These are phyloP conservation scores for Bruguiera sexangula DNA, from an alignment of 345 rosid species.

Conservation along the genomic window DNA sequence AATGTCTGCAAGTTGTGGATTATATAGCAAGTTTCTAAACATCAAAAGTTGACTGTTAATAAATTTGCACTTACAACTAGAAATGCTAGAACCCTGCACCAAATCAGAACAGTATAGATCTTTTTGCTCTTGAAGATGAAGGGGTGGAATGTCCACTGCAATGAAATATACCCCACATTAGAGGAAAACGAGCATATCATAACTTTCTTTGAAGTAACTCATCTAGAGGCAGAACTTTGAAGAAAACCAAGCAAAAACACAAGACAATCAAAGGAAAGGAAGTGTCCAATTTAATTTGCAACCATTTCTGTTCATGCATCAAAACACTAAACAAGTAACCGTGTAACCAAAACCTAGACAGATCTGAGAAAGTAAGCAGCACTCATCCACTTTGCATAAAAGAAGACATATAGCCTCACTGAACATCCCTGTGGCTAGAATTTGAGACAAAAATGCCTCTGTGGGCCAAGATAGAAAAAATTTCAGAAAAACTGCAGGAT, in stretches of 20 bases:
- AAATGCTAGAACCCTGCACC: slow-evolving; percentile 98
- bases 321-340: not conserved
- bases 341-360: not conserved
- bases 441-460: too few relatives aligned
- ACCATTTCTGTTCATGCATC: not conserved
- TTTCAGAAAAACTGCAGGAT: too few relatives aligned
- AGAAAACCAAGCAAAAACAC: too few relatives aligned
- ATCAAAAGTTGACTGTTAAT: not conserved
- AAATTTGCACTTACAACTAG: slow-evolving; percentile 70
- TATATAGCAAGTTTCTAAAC: not conserved
- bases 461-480: too few relatives aligned
- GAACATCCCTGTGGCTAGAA: too few relatives aligned
- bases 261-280: too few relatives aligned
- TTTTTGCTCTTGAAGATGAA: slow-evolving; percentile 89
- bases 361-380: not conserved
- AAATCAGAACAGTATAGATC: slow-evolving; percentile 88
- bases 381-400: not conserved
- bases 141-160: slow-evolving; percentile 99
- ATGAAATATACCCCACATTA: slow-evolving; percentile 15
- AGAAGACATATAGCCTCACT: not conserved
- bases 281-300: too few relatives aligned
- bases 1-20: too few relatives aligned
- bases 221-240: not conserved
- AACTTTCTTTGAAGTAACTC: not conserved
- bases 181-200: not conserved